Evolutionary conservation across 2,329 filamentous ascomycete species (phyloP), one percentile per base, ranked within the genome.

Genomic region (Beauveria australis): DNA sequence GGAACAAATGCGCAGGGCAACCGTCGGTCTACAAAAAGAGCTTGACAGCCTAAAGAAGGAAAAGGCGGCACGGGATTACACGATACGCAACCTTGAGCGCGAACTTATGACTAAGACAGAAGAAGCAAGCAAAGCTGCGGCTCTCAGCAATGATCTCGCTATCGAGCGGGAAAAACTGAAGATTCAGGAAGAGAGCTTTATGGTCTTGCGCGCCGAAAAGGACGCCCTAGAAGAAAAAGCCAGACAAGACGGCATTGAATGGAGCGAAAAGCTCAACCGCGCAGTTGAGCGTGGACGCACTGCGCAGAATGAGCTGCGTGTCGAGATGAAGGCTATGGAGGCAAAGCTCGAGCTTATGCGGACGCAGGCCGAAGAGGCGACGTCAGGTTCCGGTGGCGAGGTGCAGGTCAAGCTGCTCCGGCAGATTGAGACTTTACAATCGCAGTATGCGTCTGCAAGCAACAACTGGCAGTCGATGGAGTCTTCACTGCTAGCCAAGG

Each of bases 381-480:
- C 92, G 1, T 93, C 92, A 3, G 89, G 90, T 18, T 85, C 85
- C 16, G 86, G 86, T 6, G 89, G 92, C 16, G 91, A 96, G 69
- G 85, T 89, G 0, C 92, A 96, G 68, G 89, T 89, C 48, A 97
- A 97, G 72, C 79, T 97, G 46, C 79, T 97, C 48, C 86, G 94
- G 46, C 95, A 99, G 74, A 89, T 99, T 59, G 94, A 99, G 76
- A 97, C 91, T 0, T 76, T 99, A 43, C 94, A 99, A 73, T 94
- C 90, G 7, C 95, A 99, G 72, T 96, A 99, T 74, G 87, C 92
- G 1, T 87, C 95, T 59, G 94, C 94, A 1, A 94, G 91, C 66
- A 91, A 96, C 69, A 99, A 99, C 68, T 99, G 95, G 94, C 92
- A 97, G 70, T 91, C 92, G 0, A 95, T 99, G 63, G 93, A 99